phyloP scores from a whole-genome alignment of 768 basidiomycete genomes.

The Agaricus sinodeliciosus region DNA sequence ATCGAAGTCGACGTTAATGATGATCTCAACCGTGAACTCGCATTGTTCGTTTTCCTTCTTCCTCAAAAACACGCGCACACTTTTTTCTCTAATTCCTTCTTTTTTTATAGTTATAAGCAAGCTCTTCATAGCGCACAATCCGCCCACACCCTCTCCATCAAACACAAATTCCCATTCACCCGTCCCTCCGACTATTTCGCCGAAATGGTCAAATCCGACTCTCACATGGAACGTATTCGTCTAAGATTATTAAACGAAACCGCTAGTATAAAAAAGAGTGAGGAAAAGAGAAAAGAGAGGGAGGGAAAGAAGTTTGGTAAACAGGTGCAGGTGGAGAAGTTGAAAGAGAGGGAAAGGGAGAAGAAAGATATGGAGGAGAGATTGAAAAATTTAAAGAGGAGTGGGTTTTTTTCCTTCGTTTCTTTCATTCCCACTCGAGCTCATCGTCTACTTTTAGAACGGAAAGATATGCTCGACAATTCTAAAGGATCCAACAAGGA shows the following conservation, averaged over 20 bases:
- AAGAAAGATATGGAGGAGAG: slow-evolving; percentile 92
- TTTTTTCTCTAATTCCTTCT: neutral
- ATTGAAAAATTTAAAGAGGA: slow-evolving; percentile 83
- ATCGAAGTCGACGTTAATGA: slow-evolving; percentile 77
- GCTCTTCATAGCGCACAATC: slow-evolving; percentile 77
- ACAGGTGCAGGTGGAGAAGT: slow-evolving; percentile 92
- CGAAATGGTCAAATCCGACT: slow-evolving; percentile 96
- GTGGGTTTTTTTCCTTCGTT: slow-evolving; percentile 36
- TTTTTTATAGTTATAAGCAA: slow-evolving; percentile 80
- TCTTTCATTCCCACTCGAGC: neutral
- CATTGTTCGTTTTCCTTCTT: slow-evolving; percentile 61
- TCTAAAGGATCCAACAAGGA: slow-evolving; percentile 21
- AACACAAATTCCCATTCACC: slow-evolving; percentile 78
- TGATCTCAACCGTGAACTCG: slow-evolving; percentile 91
- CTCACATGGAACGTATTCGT: slow-evolving; percentile 97
- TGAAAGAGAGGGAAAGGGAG: slow-evolving; percentile 80
- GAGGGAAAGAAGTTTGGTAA: slow-evolving; percentile 98
- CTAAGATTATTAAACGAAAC: slow-evolving; percentile 84
- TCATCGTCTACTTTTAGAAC: slow-evolving; percentile 43
- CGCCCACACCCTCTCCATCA: slow-evolving; percentile 71
- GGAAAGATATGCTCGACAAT: slow-evolving; percentile 68
- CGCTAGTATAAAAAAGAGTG: slow-evolving; percentile 83
- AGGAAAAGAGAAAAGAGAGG: slow-evolving; percentile 86
- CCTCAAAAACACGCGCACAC: neutral
- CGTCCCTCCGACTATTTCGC: slow-evolving; percentile 94